Percentiles rank a stretch among this genome's conserved stretches.
phyloP scores from a whole-genome alignment of 208 protist species.

The Leishmania martiniquensis region DNA sequence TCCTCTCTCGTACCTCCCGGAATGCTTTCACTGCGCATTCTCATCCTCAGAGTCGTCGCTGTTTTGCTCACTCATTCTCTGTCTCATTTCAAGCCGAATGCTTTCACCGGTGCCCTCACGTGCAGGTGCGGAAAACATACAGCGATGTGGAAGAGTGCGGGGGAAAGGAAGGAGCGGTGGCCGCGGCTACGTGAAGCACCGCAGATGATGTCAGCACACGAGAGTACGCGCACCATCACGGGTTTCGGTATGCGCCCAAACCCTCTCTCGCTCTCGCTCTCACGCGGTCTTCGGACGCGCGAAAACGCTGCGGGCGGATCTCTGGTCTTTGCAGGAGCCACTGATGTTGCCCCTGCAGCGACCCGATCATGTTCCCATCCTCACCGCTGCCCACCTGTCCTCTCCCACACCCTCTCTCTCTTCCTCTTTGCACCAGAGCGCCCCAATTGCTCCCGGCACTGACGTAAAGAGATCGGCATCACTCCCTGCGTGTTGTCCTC shows the following conservation, averaged over 20 bases:
- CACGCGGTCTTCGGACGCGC: too few species aligned
- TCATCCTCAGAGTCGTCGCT: too few species aligned
- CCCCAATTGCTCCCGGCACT: neutral
- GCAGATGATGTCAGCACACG: neutral
- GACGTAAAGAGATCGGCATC: neutral
- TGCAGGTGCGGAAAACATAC: neutral
- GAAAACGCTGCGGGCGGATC: too few species aligned
- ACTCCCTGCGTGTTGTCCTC: neutral
- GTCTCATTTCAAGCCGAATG: neutral
- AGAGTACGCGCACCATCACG: too few species aligned
- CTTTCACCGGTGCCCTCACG: neutral
- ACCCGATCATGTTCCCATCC: too few species aligned
- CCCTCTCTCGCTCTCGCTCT: neutral
- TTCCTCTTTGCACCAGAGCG: neutral
- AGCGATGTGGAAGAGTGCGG: too few species aligned
- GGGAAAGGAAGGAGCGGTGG: neutral
- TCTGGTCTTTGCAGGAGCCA: too few species aligned
- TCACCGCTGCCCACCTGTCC: too few species aligned
- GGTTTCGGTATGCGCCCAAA: neutral
- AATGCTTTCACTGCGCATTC: too few species aligned
- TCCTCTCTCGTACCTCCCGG: too few species aligned
- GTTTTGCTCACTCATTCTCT: neutral
- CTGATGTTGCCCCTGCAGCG: too few species aligned
- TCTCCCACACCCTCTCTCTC: neutral
- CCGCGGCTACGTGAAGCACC: neutral